Evolutionary conservation across 2,329 filamentous ascomycete genomes (phyloP).

Genomic region (Aureobasidium subglaciale): DNA sequence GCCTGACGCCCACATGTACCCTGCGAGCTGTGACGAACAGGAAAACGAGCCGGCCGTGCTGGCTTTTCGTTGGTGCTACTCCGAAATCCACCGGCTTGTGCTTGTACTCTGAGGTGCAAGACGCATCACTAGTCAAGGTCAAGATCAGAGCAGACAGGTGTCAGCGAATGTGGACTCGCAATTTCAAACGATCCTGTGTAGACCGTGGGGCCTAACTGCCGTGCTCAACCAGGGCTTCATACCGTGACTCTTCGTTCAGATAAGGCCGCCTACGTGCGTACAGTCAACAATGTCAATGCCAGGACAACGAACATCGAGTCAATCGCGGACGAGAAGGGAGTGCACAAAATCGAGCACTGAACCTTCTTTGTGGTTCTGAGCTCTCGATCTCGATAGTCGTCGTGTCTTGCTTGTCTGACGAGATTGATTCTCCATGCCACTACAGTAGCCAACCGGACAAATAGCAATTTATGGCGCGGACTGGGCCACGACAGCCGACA

Average conservation of each 20-base stretch:
- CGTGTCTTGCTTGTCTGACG: not conserved
- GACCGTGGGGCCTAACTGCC: not conserved
- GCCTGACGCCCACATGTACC: not conserved
- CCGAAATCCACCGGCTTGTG: slow-evolving; percentile 1
- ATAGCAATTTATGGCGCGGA: slow-evolving; percentile 3
- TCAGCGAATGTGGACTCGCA: slow-evolving; percentile 2
- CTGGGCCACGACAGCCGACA: slow-evolving; percentile 8
- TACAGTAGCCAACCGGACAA: slow-evolving; percentile 9
- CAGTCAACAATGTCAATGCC: not conserved
- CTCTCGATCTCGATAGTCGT: not conserved
- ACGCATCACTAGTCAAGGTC: not conserved
- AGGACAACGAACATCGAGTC: not conserved
- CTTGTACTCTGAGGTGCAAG: not conserved
- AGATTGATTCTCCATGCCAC: slow-evolving; percentile 4
- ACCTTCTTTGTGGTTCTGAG: not conserved
- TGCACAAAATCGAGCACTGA: not conserved
- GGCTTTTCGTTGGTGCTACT: slow-evolving; percentile 11
- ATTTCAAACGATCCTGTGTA: not conserved
- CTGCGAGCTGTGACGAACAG: slow-evolving; percentile 2
- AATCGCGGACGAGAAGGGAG: not conserved
- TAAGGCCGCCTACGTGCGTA: not conserved
- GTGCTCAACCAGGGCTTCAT: not conserved
- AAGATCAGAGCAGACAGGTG: slow-evolving; percentile 7
- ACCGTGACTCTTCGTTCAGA: not conserved
- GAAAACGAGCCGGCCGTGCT: not conserved